Evolutionary conservation across 1,284 basidiomycete species (phyloP).

Genomic region (Cryptococcus wingfieldii): DNA sequence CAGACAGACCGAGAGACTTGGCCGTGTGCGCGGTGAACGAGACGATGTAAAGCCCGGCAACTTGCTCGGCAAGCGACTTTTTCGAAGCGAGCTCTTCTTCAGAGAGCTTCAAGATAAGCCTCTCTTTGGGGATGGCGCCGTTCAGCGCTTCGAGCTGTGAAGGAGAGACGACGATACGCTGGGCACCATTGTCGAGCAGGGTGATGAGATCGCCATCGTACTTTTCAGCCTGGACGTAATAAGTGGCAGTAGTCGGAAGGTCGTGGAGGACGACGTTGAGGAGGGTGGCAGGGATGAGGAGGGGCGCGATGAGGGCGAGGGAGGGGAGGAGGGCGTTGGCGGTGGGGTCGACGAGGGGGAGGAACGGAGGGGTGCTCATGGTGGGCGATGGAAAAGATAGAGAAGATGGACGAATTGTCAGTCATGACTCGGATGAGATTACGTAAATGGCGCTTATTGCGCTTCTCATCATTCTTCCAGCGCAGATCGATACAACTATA

Average conservation of each 20-base stretch:
- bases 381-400: background rate
- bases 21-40: slow-evolving; percentile 54
- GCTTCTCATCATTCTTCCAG: too few relatives aligned
- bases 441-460: background rate
- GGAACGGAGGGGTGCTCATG: slow-evolving; percentile 48
- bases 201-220: slow-evolving; percentile 57
- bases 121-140: slow-evolving; percentile 59
- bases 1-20: slow-evolving; percentile 65
- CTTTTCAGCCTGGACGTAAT: slow-evolving; percentile 61
- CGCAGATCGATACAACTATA: background rate
- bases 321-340: slow-evolving; percentile 55
- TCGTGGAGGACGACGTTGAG: slow-evolving; percentile 34
- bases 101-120: slow-evolving; percentile 69
- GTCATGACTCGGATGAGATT: background rate
- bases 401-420: background rate
- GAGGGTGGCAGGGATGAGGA: slow-evolving; percentile 56
- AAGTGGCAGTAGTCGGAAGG: slow-evolving; percentile 38
- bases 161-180: slow-evolving; percentile 70
- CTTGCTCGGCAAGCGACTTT: slow-evolving; percentile 54
- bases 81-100: slow-evolving; percentile 65
- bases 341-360: slow-evolving; percentile 48
- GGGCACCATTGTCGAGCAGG: slow-evolving; percentile 68
- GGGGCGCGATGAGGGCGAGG: slow-evolving; percentile 68
- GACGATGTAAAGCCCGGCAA: slow-evolving; percentile 29
- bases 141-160: slow-evolving; percentile 60